Percentiles rank a stretch among this genome's conserved stretches.
phyloP scores from a whole-genome alignment of 2,329 filamentous ascomycete species.

The Neofusicoccum parvum region DNA sequence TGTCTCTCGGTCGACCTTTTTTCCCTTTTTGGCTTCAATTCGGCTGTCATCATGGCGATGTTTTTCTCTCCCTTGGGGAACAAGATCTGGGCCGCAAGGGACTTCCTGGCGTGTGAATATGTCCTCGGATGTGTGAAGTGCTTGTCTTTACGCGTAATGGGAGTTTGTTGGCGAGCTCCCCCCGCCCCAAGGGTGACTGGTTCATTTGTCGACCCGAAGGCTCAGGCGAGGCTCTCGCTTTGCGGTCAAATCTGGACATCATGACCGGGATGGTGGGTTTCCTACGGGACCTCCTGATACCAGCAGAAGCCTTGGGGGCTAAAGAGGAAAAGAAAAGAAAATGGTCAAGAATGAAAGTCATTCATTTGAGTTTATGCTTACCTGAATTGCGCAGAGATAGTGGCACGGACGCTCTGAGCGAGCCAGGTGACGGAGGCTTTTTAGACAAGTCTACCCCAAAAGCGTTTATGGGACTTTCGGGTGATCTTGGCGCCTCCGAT shows the following conservation, averaged over 20 bases:
- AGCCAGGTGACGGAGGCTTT: slow-evolving; percentile 7
- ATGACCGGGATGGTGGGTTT: not conserved
- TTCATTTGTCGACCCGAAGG: not conserved
- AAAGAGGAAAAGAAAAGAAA: not conserved
- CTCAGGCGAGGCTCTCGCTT: not conserved
- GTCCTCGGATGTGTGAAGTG: not conserved
- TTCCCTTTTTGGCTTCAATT: too few species aligned
- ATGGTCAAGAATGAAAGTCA: not conserved
- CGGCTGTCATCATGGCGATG: too few species aligned
- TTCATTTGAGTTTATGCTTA: slow-evolving; percentile 6
- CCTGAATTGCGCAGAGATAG: slow-evolving; percentile 10
- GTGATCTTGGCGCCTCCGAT: not conserved
- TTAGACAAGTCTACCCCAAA: not conserved
- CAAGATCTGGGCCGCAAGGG: not conserved
- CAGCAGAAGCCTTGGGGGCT: not conserved
- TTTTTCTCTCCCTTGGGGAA: not conserved
- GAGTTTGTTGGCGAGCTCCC: not conserved
- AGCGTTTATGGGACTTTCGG: not conserved
- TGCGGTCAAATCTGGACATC: not conserved
- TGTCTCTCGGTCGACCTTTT: too few species aligned
- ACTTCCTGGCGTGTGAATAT: not conserved
- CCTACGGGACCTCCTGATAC: not conserved
- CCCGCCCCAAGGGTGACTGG: not conserved
- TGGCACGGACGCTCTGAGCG: slow-evolving; percentile 12
- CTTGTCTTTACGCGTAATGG: not conserved